Percentiles rank a stretch among this genome's conserved stretches.
Evolutionary conservation across 345 rosid species (phyloP).

Genomic region (Adansonia digitata): DNA sequence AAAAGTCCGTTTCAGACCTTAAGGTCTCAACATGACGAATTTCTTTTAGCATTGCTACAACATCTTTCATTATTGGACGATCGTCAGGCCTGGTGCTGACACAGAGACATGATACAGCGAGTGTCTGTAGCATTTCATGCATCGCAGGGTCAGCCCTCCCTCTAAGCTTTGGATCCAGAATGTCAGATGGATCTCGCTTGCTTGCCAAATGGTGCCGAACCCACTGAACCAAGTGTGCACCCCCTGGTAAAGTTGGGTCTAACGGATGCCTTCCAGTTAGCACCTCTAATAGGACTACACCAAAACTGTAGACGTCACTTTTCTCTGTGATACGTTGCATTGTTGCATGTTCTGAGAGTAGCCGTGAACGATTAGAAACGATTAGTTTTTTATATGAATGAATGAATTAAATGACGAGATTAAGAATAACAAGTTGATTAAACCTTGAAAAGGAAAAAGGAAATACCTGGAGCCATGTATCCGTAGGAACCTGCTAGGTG

Average conservation of each 20-base stretch:
- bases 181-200: constrained; percentile 50
- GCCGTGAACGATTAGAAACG: background rate
- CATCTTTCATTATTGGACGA: constrained; percentile 83
- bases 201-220: constrained; percentile 68
- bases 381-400: background rate
- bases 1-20: constrained; percentile 36
- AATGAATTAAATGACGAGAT: background rate
- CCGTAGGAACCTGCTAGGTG: constrained; percentile 95
- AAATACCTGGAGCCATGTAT: constrained; percentile 93
- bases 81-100: constrained; percentile 51
- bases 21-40: constrained; percentile 51
- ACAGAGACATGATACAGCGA: constrained; percentile 84
- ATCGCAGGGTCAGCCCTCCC: constrained; percentile 71
- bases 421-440: background rate
- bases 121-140: constrained; percentile 90
- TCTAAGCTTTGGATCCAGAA: constrained; percentile 70
- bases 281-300: constrained; percentile 75
- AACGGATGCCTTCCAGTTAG: constrained; percentile 89
- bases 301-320: constrained; percentile 90
- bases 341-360: constrained; percentile 67
- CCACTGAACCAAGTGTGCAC: constrained; percentile 86
- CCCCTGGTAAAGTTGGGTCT: constrained; percentile 80
- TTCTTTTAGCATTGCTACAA: constrained; percentile 89
- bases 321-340: constrained; percentile 72
- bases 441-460: background rate